These are phyloP conservation scores for Viola pubescens DNA, from an alignment of 441 rosid species.

Conservation along the genomic window DNA sequence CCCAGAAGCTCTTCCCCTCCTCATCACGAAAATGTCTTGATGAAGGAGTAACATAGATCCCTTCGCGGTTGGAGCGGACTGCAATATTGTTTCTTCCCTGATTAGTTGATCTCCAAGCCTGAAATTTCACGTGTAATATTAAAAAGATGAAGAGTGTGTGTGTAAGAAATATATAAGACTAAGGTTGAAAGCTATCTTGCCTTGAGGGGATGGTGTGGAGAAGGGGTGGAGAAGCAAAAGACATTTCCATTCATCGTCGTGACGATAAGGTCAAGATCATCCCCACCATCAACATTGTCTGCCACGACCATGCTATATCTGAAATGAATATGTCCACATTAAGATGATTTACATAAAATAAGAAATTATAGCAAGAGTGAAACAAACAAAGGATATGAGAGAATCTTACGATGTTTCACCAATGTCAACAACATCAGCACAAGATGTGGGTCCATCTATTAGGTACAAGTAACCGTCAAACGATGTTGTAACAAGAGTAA, in stretches of 20 bases:
- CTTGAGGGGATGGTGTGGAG: slow-evolving; percentile 97
- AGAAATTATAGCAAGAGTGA: slow-evolving; percentile 10
- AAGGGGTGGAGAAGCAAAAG: slow-evolving; percentile 95
- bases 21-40: slow-evolving; percentile 96
- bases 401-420: slow-evolving; percentile 95
- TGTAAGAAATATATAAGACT: slow-evolving; percentile 2
- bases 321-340: slow-evolving; percentile 21
- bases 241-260: slow-evolving; percentile 99
- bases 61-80: slow-evolving; percentile 64
- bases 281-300: slow-evolving; percentile 98
- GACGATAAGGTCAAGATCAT: slow-evolving; percentile 95
- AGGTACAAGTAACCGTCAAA: slow-evolving; percentile 97
- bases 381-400: slow-evolving; percentile 5
- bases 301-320: slow-evolving; percentile 98
- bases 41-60: slow-evolving; percentile 67
- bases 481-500: slow-evolving; percentile 87
- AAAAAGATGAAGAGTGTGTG: slow-evolving; percentile 1
- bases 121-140: slow-evolving; percentile 25
- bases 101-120: slow-evolving; percentile 91
- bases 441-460: slow-evolving; percentile 96
- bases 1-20: slow-evolving; percentile 97
- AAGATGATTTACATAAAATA: slow-evolving; percentile 11
- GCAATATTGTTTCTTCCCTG: slow-evolving; percentile 96
- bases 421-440: slow-evolving; percentile 94
- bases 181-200: slow-evolving; percentile 32